Base-by-base conservation (phyloP, 2,329 filamentous ascomycete genomes). In the Colletotrichum graminicola region DNA sequence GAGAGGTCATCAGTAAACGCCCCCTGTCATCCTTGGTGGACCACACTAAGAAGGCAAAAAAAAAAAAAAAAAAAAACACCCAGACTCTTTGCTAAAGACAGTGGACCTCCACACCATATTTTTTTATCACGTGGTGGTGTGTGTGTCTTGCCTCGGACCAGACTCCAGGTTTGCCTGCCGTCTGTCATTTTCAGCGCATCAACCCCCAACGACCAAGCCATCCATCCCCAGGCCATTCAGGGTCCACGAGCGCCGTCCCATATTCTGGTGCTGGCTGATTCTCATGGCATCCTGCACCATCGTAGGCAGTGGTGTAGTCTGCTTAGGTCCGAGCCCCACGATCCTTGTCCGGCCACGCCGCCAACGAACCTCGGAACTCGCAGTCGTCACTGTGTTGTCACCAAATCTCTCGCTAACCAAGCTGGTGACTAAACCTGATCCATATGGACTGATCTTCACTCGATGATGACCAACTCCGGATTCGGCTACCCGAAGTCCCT, bases 291-390 rank as follows among this genome's bases (percentile, higher is more conserved):
- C 59, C 59, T 39, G 60, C 68, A 54, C 41, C 29, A 29, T 29
- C 29, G 29, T 29, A 29, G 29, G 29, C 29, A 29, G 29, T 29
- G 29, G 32, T 21, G 21, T 62, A 61, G 64, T 59, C 39, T n/a
- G 47, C 47, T 34, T 52, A 59, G 60, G 23, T 23, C 49, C 39
- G 23, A 61, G 34, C 59, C 41, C 21, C n/a, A 23, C 26, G 39
- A 32, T 59, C 65, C 68, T 39, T 68, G 65, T 49, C 52, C 59
- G 68, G 68, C 29, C 18, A 57, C 39, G 65, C 68, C 65, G 68
- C 49, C 67, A 34, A 52, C 56, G 62, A 62, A 39, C 59, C 65
- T 64, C 59, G 65, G 65, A 63, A 51, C 43, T 26, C 41, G 49
- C 41, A 10, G 23, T 54, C 61, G 61, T 54, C 61, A 63, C 47